Percentiles rank a stretch among this genome's conserved stretches.
These are phyloP conservation scores for Cercis canadensis DNA, from an alignment of 306 rosid genomes.

Conservation along the genomic window DNA sequence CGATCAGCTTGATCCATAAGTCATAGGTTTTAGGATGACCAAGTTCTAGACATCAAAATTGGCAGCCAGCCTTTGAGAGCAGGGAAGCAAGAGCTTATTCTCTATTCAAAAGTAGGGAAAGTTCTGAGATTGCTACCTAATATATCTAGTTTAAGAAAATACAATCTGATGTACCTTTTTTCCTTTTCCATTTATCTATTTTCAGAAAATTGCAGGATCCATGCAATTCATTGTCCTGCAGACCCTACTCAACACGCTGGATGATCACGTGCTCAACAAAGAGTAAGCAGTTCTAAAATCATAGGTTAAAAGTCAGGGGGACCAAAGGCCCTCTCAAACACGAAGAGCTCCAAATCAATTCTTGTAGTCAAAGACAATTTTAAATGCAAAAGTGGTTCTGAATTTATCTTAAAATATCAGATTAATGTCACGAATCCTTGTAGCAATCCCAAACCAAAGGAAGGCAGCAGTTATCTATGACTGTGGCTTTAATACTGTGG, in stretches of 20 bases:
- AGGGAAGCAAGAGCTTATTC: no score
- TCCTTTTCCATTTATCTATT: not conserved
- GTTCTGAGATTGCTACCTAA: constrained; percentile 18
- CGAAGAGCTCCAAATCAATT: not conserved
- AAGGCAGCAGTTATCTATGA: not conserved
- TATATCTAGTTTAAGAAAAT: not conserved
- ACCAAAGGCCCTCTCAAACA: not conserved
- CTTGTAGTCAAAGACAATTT: not conserved
- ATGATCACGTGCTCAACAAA: not conserved
- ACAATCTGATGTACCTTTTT: not conserved
- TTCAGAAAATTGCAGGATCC: constrained; percentile 4
- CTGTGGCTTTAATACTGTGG: constrained; percentile 11
- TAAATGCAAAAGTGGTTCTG: no score
- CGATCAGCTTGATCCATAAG: constrained; percentile 25
- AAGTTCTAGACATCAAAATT: not conserved
- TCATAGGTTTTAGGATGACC: not conserved
- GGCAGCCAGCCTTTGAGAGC: constrained; percentile 9
- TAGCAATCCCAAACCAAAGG: not conserved
- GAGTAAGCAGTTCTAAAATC: not conserved
- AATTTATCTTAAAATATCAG: not conserved
- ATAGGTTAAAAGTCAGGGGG: constrained; percentile 1
- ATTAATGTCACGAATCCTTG: not conserved
- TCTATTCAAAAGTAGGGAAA: not conserved
- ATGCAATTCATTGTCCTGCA: no score
- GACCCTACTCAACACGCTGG: not conserved